These are phyloP conservation scores for Pseudotsuga menziesii DNA, from an alignment of 75 land plant species.

Conservation along the genomic window DNA sequence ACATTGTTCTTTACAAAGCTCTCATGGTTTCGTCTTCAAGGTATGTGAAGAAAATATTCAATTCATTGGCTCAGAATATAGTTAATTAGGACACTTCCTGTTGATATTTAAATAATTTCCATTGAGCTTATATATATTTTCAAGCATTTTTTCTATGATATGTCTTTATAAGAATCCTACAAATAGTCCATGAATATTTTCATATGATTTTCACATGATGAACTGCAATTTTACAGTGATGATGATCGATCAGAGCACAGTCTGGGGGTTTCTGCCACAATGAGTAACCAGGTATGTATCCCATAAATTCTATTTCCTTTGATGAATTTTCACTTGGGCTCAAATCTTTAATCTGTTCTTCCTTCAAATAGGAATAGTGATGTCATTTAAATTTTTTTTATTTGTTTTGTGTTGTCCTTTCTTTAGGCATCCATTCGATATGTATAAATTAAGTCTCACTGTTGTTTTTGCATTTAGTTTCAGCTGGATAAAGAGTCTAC, in stretches of 20 bases:
- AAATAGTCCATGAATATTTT: not conserved
- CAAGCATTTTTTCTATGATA: not conserved
- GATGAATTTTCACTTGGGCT: not conserved
- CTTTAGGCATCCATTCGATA: not conserved
- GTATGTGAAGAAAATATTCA: constrained; percentile 19
- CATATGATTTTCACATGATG: not conserved
- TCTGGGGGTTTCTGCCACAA: not conserved
- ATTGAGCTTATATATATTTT: not conserved
- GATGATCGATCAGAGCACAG: not conserved
- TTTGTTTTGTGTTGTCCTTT: too few relatives aligned
- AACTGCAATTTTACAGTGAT: constrained; percentile 5
- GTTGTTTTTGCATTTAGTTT: too few relatives aligned
- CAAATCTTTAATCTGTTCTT: not conserved
- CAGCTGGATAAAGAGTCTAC: too few relatives aligned
- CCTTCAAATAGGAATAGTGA: not conserved
- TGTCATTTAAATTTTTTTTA: too few relatives aligned
- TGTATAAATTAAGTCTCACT: not conserved
- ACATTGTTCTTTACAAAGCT: constrained; percentile 45
- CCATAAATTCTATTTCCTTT: not conserved
- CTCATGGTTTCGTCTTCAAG: constrained; percentile 9
- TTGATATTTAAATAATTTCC: too few relatives aligned
- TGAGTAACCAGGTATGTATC: constrained; percentile 1
- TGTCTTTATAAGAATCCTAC: not conserved
- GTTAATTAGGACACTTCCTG: not conserved
- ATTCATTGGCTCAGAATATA: not conserved